Conservation (phyloP, 176 grass and related monocot genomes). For the Poa pratensis region DNA sequence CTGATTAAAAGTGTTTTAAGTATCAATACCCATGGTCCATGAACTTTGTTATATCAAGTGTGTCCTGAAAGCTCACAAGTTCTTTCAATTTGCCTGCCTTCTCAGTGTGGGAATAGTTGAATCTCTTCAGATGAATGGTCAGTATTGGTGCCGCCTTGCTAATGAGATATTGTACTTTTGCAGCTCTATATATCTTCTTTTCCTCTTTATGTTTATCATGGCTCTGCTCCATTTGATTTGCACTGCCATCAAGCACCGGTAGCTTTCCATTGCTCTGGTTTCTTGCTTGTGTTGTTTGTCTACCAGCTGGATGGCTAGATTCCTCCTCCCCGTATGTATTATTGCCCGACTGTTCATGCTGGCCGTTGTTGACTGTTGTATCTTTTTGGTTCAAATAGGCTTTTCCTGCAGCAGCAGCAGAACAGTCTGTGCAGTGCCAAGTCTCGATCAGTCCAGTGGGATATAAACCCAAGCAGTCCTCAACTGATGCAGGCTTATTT, state of each 20-base stretch:
- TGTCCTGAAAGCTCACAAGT: slow-evolving; percentile 57
- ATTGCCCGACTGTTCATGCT: not conserved
- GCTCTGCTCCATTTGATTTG: not conserved
- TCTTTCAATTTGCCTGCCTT: slow-evolving; percentile 35
- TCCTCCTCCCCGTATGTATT: too few species aligned
- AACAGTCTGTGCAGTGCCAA: slow-evolving; percentile 45
- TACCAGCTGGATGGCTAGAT: too few species aligned
- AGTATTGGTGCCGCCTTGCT: slow-evolving; percentile 44
- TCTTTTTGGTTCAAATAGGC: not conserved
- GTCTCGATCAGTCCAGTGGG: slow-evolving; percentile 52
- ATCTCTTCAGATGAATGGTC: slow-evolving; percentile 71
- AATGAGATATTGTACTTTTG: slow-evolving; percentile 52
- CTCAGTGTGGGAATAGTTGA: slow-evolving; percentile 36
- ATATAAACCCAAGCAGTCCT: slow-evolving; percentile 72
- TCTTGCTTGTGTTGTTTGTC: not conserved
- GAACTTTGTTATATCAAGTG: too few species aligned
- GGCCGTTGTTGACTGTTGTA: not conserved
- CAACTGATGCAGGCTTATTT: slow-evolving; percentile 61
- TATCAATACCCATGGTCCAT: too few species aligned
- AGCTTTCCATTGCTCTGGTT: not conserved
- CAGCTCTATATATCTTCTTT: slow-evolving; percentile 27
- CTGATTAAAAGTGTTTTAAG: too few species aligned
- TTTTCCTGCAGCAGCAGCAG: slow-evolving; percentile 9
- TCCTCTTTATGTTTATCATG: slow-evolving; percentile 5
- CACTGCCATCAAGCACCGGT: not conserved